A percentile compares a stretch with the other conserved stretches of the same genome.
Evolutionary conservation across 2,329 filamentous ascomycete species (phyloP).

Genomic region (Graphiopsis chlorocephala): DNA sequence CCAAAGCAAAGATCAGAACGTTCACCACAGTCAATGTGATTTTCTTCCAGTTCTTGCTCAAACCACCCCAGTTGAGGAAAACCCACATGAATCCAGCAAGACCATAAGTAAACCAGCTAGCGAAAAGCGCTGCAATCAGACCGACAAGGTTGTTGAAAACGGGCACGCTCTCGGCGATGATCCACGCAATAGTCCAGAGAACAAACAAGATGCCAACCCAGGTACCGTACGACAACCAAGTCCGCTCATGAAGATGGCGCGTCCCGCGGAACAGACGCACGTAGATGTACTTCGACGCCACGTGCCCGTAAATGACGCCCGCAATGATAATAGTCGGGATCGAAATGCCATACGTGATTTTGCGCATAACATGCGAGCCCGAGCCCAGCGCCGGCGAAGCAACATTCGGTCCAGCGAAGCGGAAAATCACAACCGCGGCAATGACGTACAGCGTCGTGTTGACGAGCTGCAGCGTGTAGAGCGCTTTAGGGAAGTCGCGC

Average conservation of each 20-base stretch:
- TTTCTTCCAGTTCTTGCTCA: slow-evolving; percentile 44
- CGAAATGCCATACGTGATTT: slow-evolving; percentile 66
- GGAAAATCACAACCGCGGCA: slow-evolving; percentile 65
- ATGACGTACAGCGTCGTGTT: slow-evolving; percentile 63
- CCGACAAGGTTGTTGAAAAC: slow-evolving; percentile 66
- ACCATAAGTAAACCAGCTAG: slow-evolving; percentile 53
- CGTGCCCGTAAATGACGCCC: slow-evolving; percentile 66
- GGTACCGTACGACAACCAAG: slow-evolving; percentile 45
- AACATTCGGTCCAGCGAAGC: slow-evolving; percentile 60
- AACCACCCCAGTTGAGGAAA: slow-evolving; percentile 46
- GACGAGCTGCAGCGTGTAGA: slow-evolving; percentile 58
- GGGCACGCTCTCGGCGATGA: slow-evolving; percentile 69
- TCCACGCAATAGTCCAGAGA: slow-evolving; percentile 62
- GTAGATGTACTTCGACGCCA: slow-evolving; percentile 66
- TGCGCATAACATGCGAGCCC: slow-evolving; percentile 53
- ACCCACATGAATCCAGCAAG: slow-evolving; percentile 28
- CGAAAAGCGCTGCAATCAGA: slow-evolving; percentile 60
- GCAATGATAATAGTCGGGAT: slow-evolving; percentile 69
- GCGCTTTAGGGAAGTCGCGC: slow-evolving; percentile 59
- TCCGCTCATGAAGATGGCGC: slow-evolving; percentile 40
- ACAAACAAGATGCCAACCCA: slow-evolving; percentile 59
- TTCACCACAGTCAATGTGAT: slow-evolving; percentile 43
- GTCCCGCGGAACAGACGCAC: slow-evolving; percentile 62
- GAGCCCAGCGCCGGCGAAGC: slow-evolving; percentile 65
- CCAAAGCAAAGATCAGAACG: slow-evolving; percentile 35